Evolutionary conservation across 2,329 filamentous ascomycete species (phyloP).

Genomic region (Diaporthe citri): DNA sequence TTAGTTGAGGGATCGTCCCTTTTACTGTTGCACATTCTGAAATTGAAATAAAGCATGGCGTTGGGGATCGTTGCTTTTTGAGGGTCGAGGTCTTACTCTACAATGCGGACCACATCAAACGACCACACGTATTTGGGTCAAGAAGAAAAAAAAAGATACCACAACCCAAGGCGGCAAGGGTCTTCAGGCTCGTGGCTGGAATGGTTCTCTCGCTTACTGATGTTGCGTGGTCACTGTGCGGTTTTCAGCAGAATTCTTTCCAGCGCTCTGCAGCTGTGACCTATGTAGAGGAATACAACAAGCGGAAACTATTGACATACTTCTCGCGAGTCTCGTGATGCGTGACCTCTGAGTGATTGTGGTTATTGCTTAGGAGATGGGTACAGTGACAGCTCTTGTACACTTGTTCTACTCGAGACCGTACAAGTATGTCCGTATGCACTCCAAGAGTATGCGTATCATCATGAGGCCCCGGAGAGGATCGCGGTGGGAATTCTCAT

Average conservation of each 20-base stretch:
- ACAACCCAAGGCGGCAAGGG: background rate
- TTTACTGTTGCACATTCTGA: conserved; percentile 36
- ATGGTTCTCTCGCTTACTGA: conserved; percentile 20
- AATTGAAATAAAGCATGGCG: conserved; percentile 38
- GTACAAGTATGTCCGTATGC: background rate
- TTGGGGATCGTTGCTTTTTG: conserved; percentile 32
- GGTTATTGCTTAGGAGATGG: too few relatives aligned
- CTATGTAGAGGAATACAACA: conserved; percentile 32
- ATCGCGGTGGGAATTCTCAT: too few relatives aligned
- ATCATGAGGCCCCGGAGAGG: background rate
- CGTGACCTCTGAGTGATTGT: background rate
- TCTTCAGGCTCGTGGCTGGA: conserved; percentile 6
- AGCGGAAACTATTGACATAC: conserved; percentile 10
- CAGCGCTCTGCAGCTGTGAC: conserved; percentile 13
- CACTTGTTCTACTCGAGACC: background rate
- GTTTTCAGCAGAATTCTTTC: background rate
- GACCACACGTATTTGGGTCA: background rate
- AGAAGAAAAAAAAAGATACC: conserved; percentile 26
- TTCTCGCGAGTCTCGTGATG: background rate
- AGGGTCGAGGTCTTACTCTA: background rate
- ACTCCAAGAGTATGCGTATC: too few relatives aligned
- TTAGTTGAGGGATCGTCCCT: background rate
- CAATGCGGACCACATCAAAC: conserved; percentile 15
- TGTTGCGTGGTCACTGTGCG: background rate
- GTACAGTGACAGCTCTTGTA: background rate